Base-by-base conservation (phyloP, 495 filamentous ascomycete species). In the Trichoderma parareesei region DNA sequence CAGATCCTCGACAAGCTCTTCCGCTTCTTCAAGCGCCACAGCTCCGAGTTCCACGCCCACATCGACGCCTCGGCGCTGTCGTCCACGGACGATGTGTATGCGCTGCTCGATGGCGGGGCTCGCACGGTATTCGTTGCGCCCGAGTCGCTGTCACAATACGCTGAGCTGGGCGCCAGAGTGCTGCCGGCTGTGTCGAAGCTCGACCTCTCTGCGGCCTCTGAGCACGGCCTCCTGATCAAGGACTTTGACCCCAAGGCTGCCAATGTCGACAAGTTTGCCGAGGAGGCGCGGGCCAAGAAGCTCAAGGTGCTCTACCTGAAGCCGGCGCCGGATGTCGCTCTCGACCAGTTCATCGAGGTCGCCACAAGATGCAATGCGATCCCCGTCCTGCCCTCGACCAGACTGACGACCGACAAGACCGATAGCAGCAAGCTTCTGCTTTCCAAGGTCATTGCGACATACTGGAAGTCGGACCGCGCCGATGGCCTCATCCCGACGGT, bases 401-500 rank as follows among this genome's bases (percentile, higher is more conserved):
- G 72, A 1, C 76, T 97, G 71, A 92, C 91, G 2, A 75, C 88
- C 13, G 85, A 89, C 68, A 83, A 80, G 27, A 75, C 79, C 55
- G 76, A 82, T 42, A 68, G 82, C 2, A 78, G 80, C 42, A 81
- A 86, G 71, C 77, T 97, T 38, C 79, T 83, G 9, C 85, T 91
- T 7, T 83, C 87, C 27, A 84, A 81, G 61, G 74, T 96, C 38
- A 78, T 98, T 41, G 85, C 89, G 40, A 78, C 84, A 0, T 79
- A 82, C 14, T 88, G 89, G 69, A 85, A 82, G 20, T 90, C 88
- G n/a, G 93, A 98, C 71, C 82, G 92, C 42, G 70, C 81, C n/a
- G 96, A 97, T 72, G 87, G 90, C 6, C 77, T 98, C 9, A 84
- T 93, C 66, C 88, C 93, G 2, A 98, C 94, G 0, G 79, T 95